Evolutionary conservation across 2,329 filamentous ascomycete genomes (phyloP).

Genomic region (Plenodomus lindquistii): DNA sequence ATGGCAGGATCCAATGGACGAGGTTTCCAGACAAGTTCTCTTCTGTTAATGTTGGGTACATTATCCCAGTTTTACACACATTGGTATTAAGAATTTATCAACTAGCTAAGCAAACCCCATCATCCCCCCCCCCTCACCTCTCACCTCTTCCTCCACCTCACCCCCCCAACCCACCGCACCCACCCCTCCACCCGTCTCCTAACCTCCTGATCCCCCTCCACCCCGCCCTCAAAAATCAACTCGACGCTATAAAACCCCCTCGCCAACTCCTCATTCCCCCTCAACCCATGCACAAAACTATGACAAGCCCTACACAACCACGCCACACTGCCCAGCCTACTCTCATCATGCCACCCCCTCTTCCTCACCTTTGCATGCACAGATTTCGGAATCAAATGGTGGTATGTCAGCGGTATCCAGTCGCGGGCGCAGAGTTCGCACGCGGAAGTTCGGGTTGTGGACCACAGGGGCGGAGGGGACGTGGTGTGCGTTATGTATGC

Average conservation of each 20-base stretch:
- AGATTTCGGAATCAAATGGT: conserved; percentile 80
- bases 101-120: too few species aligned
- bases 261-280: conserved; percentile 76
- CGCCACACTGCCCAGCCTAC: conserved; percentile 77
- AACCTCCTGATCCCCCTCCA: conserved; percentile 63
- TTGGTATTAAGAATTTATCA: too few species aligned
- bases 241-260: conserved; percentile 74
- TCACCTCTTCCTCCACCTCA: conserved; percentile 74
- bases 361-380: conserved; percentile 77
- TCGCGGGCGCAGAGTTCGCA: conserved; percentile 79
- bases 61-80: too few species aligned
- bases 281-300: conserved; percentile 76
- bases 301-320: conserved; percentile 88
- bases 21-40: too few species aligned
- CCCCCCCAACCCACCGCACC: conserved; percentile 71
- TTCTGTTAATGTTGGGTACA: too few species aligned
- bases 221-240: conserved; percentile 69
- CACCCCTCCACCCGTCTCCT: conserved; percentile 74
- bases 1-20: too few species aligned
- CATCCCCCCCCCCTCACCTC: too few species aligned
- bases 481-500: conserved; percentile 64
- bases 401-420: conserved; percentile 78
- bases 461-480: conserved; percentile 66
- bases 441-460: conserved; percentile 55
- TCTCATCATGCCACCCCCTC: conserved; percentile 76